A percentile compares a stretch with the other conserved stretches of the same genome.
These are phyloP conservation scores for Macrotyloma uniflorum DNA, from an alignment of 306 rosid species.

Conservation along the genomic window DNA sequence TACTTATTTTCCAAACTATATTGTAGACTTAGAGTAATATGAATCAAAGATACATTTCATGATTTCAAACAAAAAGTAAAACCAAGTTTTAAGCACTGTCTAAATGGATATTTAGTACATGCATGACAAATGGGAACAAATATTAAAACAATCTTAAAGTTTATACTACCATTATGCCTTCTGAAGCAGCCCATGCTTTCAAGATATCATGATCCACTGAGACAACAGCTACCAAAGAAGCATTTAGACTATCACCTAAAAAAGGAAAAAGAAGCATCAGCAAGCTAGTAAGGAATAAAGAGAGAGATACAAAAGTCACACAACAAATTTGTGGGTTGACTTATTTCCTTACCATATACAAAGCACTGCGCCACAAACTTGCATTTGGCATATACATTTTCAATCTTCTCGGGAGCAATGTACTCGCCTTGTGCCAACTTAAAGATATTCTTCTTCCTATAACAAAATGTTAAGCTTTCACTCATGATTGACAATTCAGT, in stretches of 20 bases:
- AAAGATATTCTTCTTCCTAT: constrained; percentile 96
- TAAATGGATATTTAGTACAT: background rate
- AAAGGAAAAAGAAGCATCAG: constrained; percentile 41
- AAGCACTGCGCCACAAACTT: constrained; percentile 85
- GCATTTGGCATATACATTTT: constrained; percentile 92
- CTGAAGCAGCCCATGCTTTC: constrained; percentile 85
- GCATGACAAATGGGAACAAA: background rate
- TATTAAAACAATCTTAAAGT: constrained; percentile 25
- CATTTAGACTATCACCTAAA: constrained; percentile 91
- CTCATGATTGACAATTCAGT: constrained; percentile 8
- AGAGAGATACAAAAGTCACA: background rate
- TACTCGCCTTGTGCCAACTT: constrained; percentile 99
- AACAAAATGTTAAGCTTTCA: constrained; percentile 32
- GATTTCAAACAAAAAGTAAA: background rate
- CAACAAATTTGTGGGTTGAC: constrained; percentile 10
- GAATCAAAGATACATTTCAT: background rate
- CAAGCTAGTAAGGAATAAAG: constrained; percentile 16
- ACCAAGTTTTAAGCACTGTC: background rate
- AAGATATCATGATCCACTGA: constrained; percentile 77
- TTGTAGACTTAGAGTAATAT: background rate
- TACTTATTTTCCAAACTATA: background rate
- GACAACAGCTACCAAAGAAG: constrained; percentile 83
- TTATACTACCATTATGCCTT: constrained; percentile 69
- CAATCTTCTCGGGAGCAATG: constrained; percentile 98
- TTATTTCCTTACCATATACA: constrained; percentile 75